A percentile compares a stretch with the other conserved stretches of the same genome.
Evolutionary conservation across 2,329 filamentous ascomycete genomes (phyloP).

Genomic region (Berkeleyomyces rouxiae): DNA sequence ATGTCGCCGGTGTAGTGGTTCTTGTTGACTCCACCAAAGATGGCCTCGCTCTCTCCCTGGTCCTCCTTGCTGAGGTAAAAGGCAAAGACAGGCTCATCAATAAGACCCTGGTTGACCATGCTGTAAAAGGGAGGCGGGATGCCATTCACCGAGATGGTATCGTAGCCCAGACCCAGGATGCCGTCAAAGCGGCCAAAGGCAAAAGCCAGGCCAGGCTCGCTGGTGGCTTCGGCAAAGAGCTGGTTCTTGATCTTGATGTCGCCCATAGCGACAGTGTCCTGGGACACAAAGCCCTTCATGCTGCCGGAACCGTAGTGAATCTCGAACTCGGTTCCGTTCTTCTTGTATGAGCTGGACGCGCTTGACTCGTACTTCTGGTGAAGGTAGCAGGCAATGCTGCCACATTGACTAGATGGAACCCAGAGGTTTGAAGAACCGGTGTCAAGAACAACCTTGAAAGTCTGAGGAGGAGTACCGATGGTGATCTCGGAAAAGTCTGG

Average conservation of each 20-base stretch:
- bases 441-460: constrained; percentile 96
- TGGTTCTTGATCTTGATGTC: constrained; percentile 78
- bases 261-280: constrained; percentile 73
- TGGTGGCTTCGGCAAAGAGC: constrained; percentile 91
- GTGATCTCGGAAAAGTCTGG: constrained; percentile 92
- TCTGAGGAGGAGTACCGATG: constrained; percentile 80
- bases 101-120: constrained; percentile 73
- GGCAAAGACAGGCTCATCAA: constrained; percentile 86
- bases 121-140: constrained; percentile 95
- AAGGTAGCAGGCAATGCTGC: constrained; percentile 93
- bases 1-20: constrained; percentile 70
- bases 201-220: constrained; percentile 89
- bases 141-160: constrained; percentile 91
- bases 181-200: constrained; percentile 96
- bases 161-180: constrained; percentile 85
- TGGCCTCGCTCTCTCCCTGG: constrained; percentile 64
- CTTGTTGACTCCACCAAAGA: constrained; percentile 79
- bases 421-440: constrained; percentile 98
- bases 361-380: constrained; percentile 93
- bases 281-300: constrained; percentile 82
- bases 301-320: constrained; percentile 93
- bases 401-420: constrained; percentile 82
- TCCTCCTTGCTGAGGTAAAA: constrained; percentile 71
- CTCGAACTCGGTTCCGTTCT: constrained; percentile 82
- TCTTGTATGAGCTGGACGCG: constrained; percentile 76